phyloP scores from a whole-genome alignment of 1,139 yeast genomes.

The Magnusiomyces fungicola region DNA sequence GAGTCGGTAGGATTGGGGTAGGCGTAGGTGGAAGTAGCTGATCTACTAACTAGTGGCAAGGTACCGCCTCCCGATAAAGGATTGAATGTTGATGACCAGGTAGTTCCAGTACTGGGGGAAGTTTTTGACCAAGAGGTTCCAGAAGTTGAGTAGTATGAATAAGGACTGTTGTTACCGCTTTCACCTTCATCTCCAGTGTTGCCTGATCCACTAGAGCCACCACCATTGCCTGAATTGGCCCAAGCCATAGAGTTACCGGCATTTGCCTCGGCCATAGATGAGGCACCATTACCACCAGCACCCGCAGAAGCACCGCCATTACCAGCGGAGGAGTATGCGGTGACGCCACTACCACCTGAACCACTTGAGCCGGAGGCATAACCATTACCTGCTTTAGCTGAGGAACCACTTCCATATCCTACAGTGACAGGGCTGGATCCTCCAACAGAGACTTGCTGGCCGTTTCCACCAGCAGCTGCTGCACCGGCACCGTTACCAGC shows the following conservation, averaged over 20 bases:
- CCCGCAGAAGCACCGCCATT: background rate
- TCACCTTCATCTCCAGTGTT: background rate
- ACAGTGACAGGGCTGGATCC: background rate
- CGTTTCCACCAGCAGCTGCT: background rate
- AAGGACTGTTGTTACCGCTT: too few species aligned
- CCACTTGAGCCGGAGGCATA: background rate
- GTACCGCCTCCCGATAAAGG: too few species aligned
- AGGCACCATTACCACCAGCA: background rate
- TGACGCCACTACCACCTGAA: background rate
- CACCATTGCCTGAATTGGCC: background rate
- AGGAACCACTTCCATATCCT: background rate
- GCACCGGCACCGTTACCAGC: background rate
- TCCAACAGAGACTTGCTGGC: background rate
- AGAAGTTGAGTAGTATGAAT: background rate
- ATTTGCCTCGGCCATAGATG: too few species aligned
- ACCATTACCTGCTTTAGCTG: background rate
- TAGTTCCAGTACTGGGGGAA: background rate
- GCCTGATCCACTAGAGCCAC: background rate
- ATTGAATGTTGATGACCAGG: too few species aligned
- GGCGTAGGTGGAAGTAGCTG: background rate
- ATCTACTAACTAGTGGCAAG: background rate
- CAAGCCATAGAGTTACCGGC: too few species aligned
- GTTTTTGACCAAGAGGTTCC: background rate
- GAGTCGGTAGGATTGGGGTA: background rate
- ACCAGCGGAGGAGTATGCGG: too few species aligned